These are phyloP conservation scores for Corchorus olitorius DNA, from an alignment of 345 rosid genomes.

Conservation along the genomic window DNA sequence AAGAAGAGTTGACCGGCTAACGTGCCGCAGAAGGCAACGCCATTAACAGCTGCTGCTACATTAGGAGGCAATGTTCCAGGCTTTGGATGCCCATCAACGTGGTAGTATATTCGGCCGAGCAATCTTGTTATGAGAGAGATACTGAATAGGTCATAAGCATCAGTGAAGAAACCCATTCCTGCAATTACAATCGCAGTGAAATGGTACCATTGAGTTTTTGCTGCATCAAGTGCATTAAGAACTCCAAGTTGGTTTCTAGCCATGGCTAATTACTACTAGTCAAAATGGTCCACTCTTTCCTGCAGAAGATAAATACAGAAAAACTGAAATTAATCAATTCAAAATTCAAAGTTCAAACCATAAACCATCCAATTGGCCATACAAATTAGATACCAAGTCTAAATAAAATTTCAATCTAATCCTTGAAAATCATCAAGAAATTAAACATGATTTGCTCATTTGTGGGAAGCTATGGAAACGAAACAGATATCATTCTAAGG, in stretches of 20 bases:
- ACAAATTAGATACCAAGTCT: neutral
- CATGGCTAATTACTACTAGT: constrained; percentile 1
- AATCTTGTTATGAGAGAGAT: constrained; percentile 38
- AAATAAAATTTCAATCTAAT: too few species aligned
- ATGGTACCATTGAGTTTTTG: constrained; percentile 33
- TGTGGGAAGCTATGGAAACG: too few species aligned
- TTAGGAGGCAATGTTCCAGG: constrained; percentile 52
- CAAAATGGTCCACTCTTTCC: too few species aligned
- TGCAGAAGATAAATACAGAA: neutral
- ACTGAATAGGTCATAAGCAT: constrained; percentile 38
- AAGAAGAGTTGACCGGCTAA: constrained; percentile 59
- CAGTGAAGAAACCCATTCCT: constrained; percentile 45
- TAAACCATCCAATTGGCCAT: neutral
- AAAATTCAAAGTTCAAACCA: neutral
- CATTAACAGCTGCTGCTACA: constrained; percentile 53
- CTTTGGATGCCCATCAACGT: constrained; percentile 21
- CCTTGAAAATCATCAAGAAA: neutral
- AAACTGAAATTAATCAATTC: neutral
- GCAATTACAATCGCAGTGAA: constrained; percentile 38
- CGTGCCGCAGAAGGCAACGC: constrained; percentile 58
- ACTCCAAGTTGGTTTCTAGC: constrained; percentile 22
- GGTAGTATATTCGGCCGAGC: constrained; percentile 38
- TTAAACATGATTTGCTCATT: too few species aligned
- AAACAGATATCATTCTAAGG: too few species aligned
- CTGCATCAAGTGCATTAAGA: constrained; percentile 35